Conservation (phyloP, 768 basidiomycete genomes). For the Podaxis sp. region DNA sequence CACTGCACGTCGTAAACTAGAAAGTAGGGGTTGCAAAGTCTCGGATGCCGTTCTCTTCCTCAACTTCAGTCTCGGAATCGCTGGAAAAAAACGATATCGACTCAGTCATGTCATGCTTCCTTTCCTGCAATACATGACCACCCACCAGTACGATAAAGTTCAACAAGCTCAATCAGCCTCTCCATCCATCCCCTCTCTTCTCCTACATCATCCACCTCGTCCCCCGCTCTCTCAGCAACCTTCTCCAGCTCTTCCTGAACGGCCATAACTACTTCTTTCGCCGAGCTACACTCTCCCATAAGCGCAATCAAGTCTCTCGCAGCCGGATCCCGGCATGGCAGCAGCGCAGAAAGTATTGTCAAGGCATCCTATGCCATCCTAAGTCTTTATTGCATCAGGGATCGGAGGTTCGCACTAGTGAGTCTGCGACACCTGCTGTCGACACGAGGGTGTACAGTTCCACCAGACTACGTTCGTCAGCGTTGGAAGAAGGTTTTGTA, state of each 20-base stretch:
- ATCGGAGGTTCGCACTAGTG: conserved; percentile 10
- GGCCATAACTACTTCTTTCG: conserved; percentile 49
- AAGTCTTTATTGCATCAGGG: neutral
- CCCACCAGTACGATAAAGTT: conserved; percentile 41
- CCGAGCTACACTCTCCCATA: conserved; percentile 39
- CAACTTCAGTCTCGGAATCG: conserved; percentile 44
- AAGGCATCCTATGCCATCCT: conserved; percentile 40
- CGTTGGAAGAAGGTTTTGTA: neutral
- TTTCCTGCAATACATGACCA: neutral
- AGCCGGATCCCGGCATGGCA: conserved; percentile 36
- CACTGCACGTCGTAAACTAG: conserved; percentile 34
- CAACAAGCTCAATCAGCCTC: conserved; percentile 38
- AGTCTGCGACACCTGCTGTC: conserved; percentile 3
- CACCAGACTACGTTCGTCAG: neutral
- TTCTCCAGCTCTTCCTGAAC: conserved; percentile 46
- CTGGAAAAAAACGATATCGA: conserved; percentile 24
- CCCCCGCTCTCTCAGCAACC: conserved; percentile 24
- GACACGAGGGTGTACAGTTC: conserved; percentile 4
- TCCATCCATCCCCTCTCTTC: conserved; percentile 25
- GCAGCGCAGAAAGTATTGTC: conserved; percentile 38
- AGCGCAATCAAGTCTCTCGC: conserved; percentile 40
- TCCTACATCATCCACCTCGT: conserved; percentile 27
- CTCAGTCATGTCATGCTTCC: conserved; percentile 9
- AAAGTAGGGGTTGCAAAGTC: conserved; percentile 40
- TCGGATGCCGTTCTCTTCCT: conserved; percentile 43